phyloP scores from a whole-genome alignment of 2,329 filamentous ascomycete genomes.

The Xylaria sp. region DNA sequence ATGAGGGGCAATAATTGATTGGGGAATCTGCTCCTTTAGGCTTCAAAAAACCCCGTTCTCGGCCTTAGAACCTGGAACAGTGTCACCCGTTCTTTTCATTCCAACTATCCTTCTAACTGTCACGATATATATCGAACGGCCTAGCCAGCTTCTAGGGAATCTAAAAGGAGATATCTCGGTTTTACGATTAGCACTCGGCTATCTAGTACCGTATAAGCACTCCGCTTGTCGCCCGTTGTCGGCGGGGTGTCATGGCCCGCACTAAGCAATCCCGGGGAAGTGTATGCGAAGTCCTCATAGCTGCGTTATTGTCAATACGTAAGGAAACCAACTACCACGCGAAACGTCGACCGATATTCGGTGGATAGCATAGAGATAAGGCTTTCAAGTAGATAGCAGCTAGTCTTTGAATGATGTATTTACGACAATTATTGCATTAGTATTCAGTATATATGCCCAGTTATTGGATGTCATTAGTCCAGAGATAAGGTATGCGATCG shows the following conservation, averaged over 20 bases:
- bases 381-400: not conserved
- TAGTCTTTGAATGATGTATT: not conserved
- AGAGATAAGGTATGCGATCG: conserved; percentile 27
- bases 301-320: not conserved
- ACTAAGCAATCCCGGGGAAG: not conserved
- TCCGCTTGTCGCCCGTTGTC: conserved; percentile 39
- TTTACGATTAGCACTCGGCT: conserved; percentile 21
- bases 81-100: conserved; percentile 13
- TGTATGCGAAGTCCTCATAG: conserved; percentile 3
- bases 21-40: conserved; percentile 10
- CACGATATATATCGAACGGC: conserved; percentile 32
- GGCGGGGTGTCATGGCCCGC: conserved; percentile 31
- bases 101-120: conserved; percentile 21
- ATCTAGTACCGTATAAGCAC: conserved; percentile 17
- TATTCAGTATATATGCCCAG: not conserved
- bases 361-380: conserved; percentile 12
- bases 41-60: conserved; percentile 41
- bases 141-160: conserved; percentile 23
- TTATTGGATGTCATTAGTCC: conserved; percentile 16
- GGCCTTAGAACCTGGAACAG: conserved; percentile 25
- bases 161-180: conserved; percentile 42
- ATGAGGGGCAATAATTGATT: conserved; percentile 18
- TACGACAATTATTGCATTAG: not conserved
- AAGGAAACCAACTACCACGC: not conserved
- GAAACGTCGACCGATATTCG: conserved; percentile 17